Evolutionary conservation across 495 filamentous ascomycete genomes (phyloP).

Genomic region (Xylaria nigripes): DNA sequence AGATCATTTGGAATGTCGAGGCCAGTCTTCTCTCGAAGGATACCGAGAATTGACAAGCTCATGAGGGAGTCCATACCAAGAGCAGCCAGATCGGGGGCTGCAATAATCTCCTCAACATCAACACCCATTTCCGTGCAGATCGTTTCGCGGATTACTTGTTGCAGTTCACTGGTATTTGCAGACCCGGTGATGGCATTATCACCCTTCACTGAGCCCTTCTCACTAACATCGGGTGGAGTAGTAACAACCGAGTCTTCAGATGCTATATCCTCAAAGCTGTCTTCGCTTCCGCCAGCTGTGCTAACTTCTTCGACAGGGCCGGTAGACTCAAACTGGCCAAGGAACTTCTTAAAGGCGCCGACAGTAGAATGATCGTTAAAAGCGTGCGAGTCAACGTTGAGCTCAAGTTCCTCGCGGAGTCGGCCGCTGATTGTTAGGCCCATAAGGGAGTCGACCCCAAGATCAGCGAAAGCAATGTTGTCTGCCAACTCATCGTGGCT

Average conservation of each 20-base stretch:
- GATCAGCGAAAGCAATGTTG: constrained; percentile 45
- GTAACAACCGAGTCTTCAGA: constrained; percentile 40
- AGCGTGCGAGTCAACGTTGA: constrained; percentile 47
- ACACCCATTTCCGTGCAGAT: constrained; percentile 64
- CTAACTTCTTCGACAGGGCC: constrained; percentile 25
- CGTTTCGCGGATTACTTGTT: constrained; percentile 46
- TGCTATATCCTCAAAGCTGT: constrained; percentile 37
- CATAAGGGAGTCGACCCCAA: constrained; percentile 57
- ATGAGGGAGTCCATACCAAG: constrained; percentile 58
- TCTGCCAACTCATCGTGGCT: constrained; percentile 52
- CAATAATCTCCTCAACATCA: constrained; percentile 52
- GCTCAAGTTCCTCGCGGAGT: constrained; percentile 48
- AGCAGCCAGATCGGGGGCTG: constrained; percentile 41
- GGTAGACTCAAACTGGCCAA: constrained; percentile 40
- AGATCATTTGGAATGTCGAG: constrained; percentile 41
- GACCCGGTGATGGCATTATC: constrained; percentile 22
- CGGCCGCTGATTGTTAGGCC: constrained; percentile 45
- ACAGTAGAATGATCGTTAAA: constrained; percentile 50
- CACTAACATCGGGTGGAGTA: constrained; percentile 39
- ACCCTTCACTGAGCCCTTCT: constrained; percentile 34
- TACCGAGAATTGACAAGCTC: constrained; percentile 47
- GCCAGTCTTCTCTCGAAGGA: constrained; percentile 50
- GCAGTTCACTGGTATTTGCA: constrained; percentile 35
- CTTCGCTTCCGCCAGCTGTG: constrained; percentile 25
- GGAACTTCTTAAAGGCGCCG: constrained; percentile 51